phyloP scores from a whole-genome alignment of 179 eudicot genomes.

The Beta macrorhiza region DNA sequence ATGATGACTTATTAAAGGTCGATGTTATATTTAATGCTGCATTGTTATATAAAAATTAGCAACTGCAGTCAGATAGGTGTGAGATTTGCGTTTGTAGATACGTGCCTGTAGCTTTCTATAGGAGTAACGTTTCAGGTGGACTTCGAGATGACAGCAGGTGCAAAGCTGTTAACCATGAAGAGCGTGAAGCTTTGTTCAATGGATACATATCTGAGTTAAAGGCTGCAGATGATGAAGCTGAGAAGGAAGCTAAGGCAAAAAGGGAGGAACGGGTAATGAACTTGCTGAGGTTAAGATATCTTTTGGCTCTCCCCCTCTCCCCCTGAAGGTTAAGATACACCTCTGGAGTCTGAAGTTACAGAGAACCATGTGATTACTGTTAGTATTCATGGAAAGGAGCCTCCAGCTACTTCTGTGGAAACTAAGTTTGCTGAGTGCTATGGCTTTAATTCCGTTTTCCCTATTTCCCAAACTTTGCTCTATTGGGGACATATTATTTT shows the following conservation, averaged over 20 bases:
- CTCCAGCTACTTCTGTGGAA: background rate
- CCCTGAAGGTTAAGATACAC: too few species aligned
- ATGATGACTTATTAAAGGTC: too few species aligned
- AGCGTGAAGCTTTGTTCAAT: conserved; percentile 73
- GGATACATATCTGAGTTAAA: conserved; percentile 76
- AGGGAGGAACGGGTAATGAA: conserved; percentile 75
- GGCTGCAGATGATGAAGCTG: conserved; percentile 64
- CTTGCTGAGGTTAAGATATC: conserved; percentile 7
- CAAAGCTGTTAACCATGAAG: conserved; percentile 87
- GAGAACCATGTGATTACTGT: background rate
- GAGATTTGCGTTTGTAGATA: background rate
- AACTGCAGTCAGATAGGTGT: background rate
- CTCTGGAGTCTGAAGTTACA: background rate
- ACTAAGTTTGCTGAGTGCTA: background rate
- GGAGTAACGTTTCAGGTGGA: conserved; percentile 54
- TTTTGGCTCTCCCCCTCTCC: background rate
- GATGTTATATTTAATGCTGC: too few species aligned
- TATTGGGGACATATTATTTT: background rate
- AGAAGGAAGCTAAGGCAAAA: conserved; percentile 58
- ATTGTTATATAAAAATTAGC: too few species aligned
- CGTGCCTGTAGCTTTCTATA: conserved; percentile 5
- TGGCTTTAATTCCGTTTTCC: background rate
- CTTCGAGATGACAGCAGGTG: conserved; percentile 79
- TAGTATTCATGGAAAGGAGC: background rate
- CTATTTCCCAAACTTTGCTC: background rate